These are phyloP conservation scores for Phytophthora agathidicida DNA, from an alignment of 352 stramenopile species.

Conservation along the genomic window DNA sequence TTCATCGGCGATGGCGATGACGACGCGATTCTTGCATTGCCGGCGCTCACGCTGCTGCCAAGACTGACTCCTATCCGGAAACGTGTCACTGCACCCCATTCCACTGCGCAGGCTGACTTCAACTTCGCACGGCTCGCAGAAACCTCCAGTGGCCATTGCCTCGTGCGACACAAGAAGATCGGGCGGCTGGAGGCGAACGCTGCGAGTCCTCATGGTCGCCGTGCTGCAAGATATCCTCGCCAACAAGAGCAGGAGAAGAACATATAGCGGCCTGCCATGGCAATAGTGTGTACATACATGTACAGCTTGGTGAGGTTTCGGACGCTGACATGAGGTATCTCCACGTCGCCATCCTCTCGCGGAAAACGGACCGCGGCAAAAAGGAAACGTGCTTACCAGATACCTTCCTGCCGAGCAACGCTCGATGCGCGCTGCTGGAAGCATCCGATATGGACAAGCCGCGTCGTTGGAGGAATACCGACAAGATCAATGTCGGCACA, in stretches of 20 bases:
- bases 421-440: too few relatives aligned
- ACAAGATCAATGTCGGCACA: too few relatives aligned
- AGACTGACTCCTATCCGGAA: slow-evolving; percentile 6
- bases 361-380: neutral
- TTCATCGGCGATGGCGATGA: neutral
- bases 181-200: neutral
- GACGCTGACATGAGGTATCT: slow-evolving; percentile 9
- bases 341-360: slow-evolving; percentile 1
- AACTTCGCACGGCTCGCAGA: neutral
- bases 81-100: slow-evolving; percentile 4
- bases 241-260: too few relatives aligned
- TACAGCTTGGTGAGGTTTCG: too few relatives aligned
- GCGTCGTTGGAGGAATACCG: too few relatives aligned
- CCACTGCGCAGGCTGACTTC: neutral
- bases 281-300: too few relatives aligned
- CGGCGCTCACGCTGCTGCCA: neutral
- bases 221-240: too few relatives aligned
- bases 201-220: too few relatives aligned
- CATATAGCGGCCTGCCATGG: too few relatives aligned
- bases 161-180: slow-evolving; percentile 9
- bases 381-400: neutral
- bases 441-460: too few relatives aligned
- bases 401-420: neutral
- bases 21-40: neutral
- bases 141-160: neutral